phyloP scores from a whole-genome alignment of 2,329 filamentous ascomycete genomes.

The Trichoderma guizhouense region DNA sequence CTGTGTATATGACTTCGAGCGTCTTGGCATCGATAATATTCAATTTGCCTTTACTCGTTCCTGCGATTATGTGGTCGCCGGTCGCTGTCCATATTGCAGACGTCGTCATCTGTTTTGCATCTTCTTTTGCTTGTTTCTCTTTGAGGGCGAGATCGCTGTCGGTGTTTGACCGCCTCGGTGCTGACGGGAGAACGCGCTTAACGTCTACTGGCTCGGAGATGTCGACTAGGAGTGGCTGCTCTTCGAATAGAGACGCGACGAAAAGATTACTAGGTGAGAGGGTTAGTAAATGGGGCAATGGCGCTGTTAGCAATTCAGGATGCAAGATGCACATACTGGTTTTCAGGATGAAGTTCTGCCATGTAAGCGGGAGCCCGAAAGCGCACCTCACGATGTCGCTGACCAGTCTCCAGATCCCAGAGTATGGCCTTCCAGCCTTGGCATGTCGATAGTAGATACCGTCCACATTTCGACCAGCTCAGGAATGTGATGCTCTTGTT shows the following conservation, averaged over 20 bases:
- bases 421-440: constrained; percentile 96
- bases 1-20: constrained; percentile 81
- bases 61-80: constrained; percentile 85
- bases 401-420: constrained; percentile 76
- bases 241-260: constrained; percentile 89
- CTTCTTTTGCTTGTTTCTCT: constrained; percentile 85
- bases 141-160: constrained; percentile 67
- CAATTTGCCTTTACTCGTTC: constrained; percentile 92
- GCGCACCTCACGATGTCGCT: constrained; percentile 76
- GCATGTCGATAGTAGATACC: constrained; percentile 86
- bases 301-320: neutral
- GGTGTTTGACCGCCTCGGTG: constrained; percentile 69
- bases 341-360: constrained; percentile 87
- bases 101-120: constrained; percentile 92
- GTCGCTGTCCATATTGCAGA: constrained; percentile 83
- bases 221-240: constrained; percentile 85
- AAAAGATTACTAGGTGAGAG: constrained; percentile 64
- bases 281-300: constrained; percentile 17
- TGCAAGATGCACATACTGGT: constrained; percentile 58
- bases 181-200: constrained; percentile 76
- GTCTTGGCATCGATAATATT: constrained; percentile 89
- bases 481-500: constrained; percentile 90
- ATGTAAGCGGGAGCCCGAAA: constrained; percentile 95
- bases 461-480: constrained; percentile 90
- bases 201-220: constrained; percentile 65